These are phyloP conservation scores for fission yeast (Schizosaccharomyces pombe) DNA, from an alignment of 805 yeast genomes.

Conservation along the genomic window DNA sequence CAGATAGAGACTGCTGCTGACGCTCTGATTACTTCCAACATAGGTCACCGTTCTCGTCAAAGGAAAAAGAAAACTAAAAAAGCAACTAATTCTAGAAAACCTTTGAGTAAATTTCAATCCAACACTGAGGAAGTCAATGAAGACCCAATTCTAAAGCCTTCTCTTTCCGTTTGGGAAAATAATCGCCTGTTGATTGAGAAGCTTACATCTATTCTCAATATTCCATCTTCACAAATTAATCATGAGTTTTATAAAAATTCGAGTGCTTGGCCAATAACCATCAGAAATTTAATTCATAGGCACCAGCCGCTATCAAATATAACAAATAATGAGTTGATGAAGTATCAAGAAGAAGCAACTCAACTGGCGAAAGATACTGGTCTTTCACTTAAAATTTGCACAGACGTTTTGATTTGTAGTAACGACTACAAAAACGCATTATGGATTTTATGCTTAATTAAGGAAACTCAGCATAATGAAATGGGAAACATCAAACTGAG, in stretches of 20 bases:
- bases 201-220: neutral
- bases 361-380: neutral
- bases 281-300: neutral
- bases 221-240: neutral
- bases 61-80: constrained; percentile 1
- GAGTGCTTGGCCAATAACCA: neutral
- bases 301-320: neutral
- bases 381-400: neutral
- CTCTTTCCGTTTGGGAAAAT: neutral
- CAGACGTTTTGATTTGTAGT: neutral
- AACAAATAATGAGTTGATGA: no score
- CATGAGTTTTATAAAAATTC: neutral
- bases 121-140: neutral
- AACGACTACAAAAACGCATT: neutral
- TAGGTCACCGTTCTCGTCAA: neutral
- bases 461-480: neutral
- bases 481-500: neutral
- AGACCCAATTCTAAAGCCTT: no score
- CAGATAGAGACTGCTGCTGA: neutral
- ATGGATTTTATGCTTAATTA: neutral
- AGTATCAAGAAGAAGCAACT: neutral
- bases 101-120: neutral
- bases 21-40: neutral
- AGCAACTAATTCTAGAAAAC: neutral
- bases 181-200: neutral